These are phyloP conservation scores for Paracorniculantispora psalliotae DNA, from an alignment of 2,329 filamentous ascomycete genomes.

Conservation along the genomic window DNA sequence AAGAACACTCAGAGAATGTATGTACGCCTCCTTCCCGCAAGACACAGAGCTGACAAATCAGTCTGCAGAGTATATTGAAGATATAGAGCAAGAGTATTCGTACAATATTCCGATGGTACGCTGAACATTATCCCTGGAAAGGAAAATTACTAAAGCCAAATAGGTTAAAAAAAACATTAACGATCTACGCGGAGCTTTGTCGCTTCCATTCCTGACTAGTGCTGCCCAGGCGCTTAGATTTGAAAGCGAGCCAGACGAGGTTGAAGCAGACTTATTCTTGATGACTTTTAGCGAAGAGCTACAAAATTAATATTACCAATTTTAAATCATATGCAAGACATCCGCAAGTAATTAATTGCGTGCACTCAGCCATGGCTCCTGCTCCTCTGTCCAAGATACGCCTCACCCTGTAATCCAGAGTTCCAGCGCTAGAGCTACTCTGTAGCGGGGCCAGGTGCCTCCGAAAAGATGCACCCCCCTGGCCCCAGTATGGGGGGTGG, in stretches of 20 bases:
- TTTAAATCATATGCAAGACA: not conserved
- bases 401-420: not conserved
- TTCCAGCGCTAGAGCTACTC: not conserved
- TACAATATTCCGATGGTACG: conserved; percentile 14
- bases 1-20: not conserved
- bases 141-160: not conserved
- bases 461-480: not conserved
- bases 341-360: too few species aligned
- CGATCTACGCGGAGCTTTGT: conserved; percentile 11
- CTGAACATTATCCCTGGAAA: not conserved
- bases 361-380: too few species aligned
- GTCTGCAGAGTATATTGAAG: not conserved
- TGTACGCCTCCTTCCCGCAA: not conserved
- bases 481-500: not conserved
- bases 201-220: conserved; percentile 12
- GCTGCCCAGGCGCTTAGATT: conserved; percentile 10
- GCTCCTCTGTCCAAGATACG: not conserved
- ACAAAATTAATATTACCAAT: not conserved
- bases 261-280: conserved; percentile 9
- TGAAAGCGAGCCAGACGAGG: conserved; percentile 14
- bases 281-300: conserved; percentile 4
- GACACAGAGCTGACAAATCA: not conserved
- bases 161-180: conserved; percentile 16
- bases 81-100: conserved; percentile 11
- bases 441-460: not conserved